Percentiles rank a stretch among this genome's conserved stretches.
Conservation (phyloP, 805 yeast genomes). For the Tetrapisispora phaffii region DNA sequence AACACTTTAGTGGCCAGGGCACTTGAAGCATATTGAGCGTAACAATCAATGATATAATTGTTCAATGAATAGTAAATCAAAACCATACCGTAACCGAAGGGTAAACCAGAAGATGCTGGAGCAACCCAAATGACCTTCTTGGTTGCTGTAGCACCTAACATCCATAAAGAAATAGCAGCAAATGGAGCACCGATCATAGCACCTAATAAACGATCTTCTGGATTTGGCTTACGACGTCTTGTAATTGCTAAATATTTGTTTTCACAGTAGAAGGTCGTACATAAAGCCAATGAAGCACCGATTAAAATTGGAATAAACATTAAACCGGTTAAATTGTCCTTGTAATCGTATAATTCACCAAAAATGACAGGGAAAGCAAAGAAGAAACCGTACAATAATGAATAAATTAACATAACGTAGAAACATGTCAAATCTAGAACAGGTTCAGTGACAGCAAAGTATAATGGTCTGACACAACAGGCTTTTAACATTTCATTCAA, state of each 20-base stretch:
- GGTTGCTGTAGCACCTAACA: conserved; percentile 69
- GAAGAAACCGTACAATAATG: conserved; percentile 87
- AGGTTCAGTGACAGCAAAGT: conserved; percentile 71
- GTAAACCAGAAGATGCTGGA: conserved; percentile 68
- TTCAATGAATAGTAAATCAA: conserved; percentile 66
- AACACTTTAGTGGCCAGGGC: conserved; percentile 78
- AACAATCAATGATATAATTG: conserved; percentile 84
- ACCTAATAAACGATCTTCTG: conserved; percentile 72
- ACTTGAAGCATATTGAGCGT: conserved; percentile 69
- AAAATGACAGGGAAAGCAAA: conserved; percentile 92
- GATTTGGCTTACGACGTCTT: conserved; percentile 50
- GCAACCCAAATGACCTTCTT: conserved; percentile 69
- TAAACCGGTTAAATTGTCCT: conserved; percentile 71
- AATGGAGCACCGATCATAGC: conserved; percentile 78
- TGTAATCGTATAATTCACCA: conserved; percentile 61
- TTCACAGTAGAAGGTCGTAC: conserved; percentile 70
- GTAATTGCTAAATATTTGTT: conserved; percentile 43
- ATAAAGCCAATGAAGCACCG: conserved; percentile 68
- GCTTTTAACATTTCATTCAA: conserved; percentile 59
- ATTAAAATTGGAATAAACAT: conserved; percentile 86
- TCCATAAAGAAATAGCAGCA: conserved; percentile 71
- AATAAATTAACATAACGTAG: conserved; percentile 81
- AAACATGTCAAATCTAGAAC: conserved; percentile 75
- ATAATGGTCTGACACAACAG: conserved; percentile 71
- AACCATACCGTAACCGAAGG: conserved; percentile 72